A percentile compares a stretch with the other conserved stretches of the same genome.
phyloP scores from a whole-genome alignment of 176 grass and related monocot genomes.

The Eleusine indica region DNA sequence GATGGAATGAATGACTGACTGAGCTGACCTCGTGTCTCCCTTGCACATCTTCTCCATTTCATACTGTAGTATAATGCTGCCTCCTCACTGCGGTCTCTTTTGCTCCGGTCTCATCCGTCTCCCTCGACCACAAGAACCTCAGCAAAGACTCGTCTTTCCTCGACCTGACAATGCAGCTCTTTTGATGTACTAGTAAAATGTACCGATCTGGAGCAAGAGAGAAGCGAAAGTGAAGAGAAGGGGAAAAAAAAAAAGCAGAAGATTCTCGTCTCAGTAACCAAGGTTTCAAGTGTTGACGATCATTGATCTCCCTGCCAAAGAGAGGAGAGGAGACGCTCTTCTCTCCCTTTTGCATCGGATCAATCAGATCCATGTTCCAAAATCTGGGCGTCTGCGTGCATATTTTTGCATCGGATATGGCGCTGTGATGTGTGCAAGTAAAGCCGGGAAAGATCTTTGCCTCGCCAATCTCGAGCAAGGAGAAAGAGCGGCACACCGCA shows the following conservation, averaged over 20 bases:
- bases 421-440: background rate
- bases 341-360: conserved; percentile 41
- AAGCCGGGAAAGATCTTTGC: conserved; percentile 32
- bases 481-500: background rate
- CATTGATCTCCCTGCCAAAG: conserved; percentile 26
- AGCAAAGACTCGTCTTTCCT: background rate
- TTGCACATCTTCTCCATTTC: background rate
- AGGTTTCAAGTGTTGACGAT: conserved; percentile 11
- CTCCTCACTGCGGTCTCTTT: background rate
- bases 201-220: background rate
- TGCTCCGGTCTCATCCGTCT: background rate
- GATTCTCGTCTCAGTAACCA: conserved; percentile 22
- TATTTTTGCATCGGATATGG: conserved; percentile 23
- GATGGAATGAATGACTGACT: background rate
- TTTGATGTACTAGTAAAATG: conserved; percentile 7
- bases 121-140: conserved; percentile 35
- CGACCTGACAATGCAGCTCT: background rate
- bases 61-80: background rate
- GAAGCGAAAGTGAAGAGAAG: background rate
- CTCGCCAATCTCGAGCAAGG: conserved; percentile 40
- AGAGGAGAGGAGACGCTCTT: conserved; percentile 3
- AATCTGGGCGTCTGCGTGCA: background rate
- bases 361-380: conserved; percentile 40
- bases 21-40: background rate
- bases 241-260: background rate